Percentiles rank a stretch among this genome's conserved stretches.
phyloP scores from a whole-genome alignment of 176 grass and related monocot species.

The Alopecurus myosuroides region DNA sequence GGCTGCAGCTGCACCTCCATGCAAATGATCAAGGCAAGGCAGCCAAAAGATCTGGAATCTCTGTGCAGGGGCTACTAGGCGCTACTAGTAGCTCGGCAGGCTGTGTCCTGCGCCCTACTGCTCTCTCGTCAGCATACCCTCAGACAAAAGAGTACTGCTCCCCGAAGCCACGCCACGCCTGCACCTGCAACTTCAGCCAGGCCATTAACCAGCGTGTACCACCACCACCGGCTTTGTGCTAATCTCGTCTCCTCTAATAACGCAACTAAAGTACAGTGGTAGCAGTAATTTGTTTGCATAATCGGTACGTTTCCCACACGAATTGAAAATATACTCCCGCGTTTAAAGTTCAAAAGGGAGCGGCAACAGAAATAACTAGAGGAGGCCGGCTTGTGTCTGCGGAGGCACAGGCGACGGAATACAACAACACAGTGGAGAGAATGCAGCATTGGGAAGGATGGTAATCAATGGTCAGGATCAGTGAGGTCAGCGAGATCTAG shows the following conservation, averaged over 20 bases:
- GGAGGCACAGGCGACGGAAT: neutral
- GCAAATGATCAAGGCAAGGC: conserved; percentile 50
- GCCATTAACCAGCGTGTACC: too few relatives aligned
- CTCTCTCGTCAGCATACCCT: conserved; percentile 3
- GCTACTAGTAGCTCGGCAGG: neutral
- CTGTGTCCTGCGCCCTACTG: neutral
- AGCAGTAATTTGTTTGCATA: too few relatives aligned
- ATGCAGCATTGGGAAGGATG: conserved; percentile 15
- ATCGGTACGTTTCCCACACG: too few relatives aligned
- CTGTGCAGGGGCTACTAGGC: conserved; percentile 10
- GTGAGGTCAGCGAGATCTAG: conserved; percentile 64
- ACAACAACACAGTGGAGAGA: neutral
- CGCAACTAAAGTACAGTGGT: too few relatives aligned
- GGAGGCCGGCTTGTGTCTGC: too few relatives aligned
- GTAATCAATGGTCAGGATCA: neutral
- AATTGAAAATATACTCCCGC: too few relatives aligned
- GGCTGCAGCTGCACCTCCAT: conserved; percentile 5
- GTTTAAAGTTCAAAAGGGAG: too few relatives aligned
- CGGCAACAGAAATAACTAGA: too few relatives aligned
- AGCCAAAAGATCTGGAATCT: conserved; percentile 46
- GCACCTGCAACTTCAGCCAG: neutral
- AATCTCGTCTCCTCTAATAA: too few relatives aligned
- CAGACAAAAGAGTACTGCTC: neutral
- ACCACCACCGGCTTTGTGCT: too few relatives aligned
- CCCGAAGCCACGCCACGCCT: neutral